Conservation (phyloP, 768 basidiomycete species). For the Xanthoconium purpureum region DNA sequence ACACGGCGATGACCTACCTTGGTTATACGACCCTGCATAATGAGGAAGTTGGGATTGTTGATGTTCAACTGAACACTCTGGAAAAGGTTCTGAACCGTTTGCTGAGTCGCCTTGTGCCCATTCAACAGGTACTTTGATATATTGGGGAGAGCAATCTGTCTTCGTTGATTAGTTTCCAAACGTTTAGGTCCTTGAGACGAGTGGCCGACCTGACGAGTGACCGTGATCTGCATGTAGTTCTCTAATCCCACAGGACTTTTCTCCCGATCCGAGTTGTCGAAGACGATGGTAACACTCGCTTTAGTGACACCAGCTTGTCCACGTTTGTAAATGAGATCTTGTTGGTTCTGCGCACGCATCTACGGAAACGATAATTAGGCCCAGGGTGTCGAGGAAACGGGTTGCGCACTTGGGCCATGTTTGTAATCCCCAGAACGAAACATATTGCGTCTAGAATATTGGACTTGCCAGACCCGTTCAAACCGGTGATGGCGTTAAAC, state of each 20-base stretch:
- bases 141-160: constrained; percentile 87
- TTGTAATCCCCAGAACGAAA: constrained; percentile 96
- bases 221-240: constrained; percentile 84
- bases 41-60: constrained; percentile 99
- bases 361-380: constrained; percentile 25
- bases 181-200: neutral
- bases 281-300: constrained; percentile 97
- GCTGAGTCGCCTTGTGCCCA: constrained; percentile 89
- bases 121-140: constrained; percentile 94
- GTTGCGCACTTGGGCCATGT: constrained; percentile 77
- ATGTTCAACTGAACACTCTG: constrained; percentile 98
- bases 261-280: constrained; percentile 90
- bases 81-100: constrained; percentile 84
- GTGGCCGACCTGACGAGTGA: constrained; percentile 84
- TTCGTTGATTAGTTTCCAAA: neutral
- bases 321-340: constrained; percentile 98
- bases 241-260: constrained; percentile 84
- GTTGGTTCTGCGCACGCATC: constrained; percentile 95
- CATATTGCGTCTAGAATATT: constrained; percentile 99
- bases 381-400: neutral
- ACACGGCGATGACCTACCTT: constrained; percentile 52
- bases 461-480: constrained; percentile 96
- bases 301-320: constrained; percentile 96
- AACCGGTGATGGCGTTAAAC: constrained; percentile 97
- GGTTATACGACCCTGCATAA: constrained; percentile 99